A percentile compares a stretch with the other conserved stretches of the same genome.
phyloP scores from a whole-genome alignment of 192 early-diverging fungal species.

The Linnemannia schmuckeri region DNA sequence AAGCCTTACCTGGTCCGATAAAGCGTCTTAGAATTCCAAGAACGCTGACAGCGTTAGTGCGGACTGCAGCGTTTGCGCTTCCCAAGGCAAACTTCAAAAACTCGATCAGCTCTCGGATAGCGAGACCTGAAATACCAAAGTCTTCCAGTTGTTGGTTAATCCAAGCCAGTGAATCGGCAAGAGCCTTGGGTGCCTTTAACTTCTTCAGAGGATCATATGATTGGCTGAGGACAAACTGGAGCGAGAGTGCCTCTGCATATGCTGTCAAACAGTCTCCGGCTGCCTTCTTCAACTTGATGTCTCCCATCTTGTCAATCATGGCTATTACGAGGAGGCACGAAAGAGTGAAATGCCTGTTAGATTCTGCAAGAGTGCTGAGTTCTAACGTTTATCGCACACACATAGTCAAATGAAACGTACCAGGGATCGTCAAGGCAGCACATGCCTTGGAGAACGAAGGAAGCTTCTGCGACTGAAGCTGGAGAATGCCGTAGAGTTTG shows the following conservation, averaged over 20 bases:
- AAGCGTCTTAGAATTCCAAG: constrained; percentile 87
- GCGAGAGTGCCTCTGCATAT: constrained; percentile 80
- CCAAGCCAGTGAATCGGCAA: constrained; percentile 91
- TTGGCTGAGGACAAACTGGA: constrained; percentile 87
- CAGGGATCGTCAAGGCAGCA: constrained; percentile 79
- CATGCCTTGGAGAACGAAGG: constrained; percentile 77
- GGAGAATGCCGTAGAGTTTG: constrained; percentile 81
- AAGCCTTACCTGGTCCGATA: constrained; percentile 76
- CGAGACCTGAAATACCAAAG: constrained; percentile 89
- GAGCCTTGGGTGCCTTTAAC: constrained; percentile 90
- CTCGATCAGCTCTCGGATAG: constrained; percentile 83
- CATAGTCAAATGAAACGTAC: constrained; percentile 30
- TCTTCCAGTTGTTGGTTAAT: constrained; percentile 87
- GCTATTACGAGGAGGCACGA: constrained; percentile 45
- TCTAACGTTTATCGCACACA: background rate
- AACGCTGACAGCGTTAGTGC: constrained; percentile 83
- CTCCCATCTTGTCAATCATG: constrained; percentile 93
- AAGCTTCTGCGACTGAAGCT: constrained; percentile 73
- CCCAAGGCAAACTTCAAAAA: constrained; percentile 85
- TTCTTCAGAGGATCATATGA: constrained; percentile 82
- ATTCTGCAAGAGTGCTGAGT: background rate
- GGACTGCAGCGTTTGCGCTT: constrained; percentile 89
- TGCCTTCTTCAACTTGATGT: constrained; percentile 92
- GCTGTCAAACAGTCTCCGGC: constrained; percentile 84
- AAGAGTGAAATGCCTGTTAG: background rate